Base-by-base conservation (phyloP, 495 filamentous ascomycete genomes). In the Neurospora pannonica region DNA sequence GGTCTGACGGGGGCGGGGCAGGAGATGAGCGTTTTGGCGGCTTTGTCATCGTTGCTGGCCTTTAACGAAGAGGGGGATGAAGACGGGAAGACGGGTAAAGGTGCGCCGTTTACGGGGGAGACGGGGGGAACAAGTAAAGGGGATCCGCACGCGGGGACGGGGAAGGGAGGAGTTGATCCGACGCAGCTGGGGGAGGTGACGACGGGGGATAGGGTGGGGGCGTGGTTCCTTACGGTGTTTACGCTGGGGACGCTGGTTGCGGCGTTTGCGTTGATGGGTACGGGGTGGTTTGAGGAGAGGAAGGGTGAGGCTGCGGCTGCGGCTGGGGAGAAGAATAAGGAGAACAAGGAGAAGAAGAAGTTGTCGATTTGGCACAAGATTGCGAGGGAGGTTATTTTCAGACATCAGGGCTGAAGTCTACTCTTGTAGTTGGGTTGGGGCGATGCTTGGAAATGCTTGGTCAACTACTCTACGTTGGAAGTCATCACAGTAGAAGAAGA, bases 111-210 rank as follows among this genome's bases (percentile, higher is more conserved):
- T 28, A 67, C 54, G 28, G 54, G 54, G 6, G 28, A 67, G 9
- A 85, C 78, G 1, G 90, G 90, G 9, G 90, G 90, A 43, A 91
- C 86, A 0, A 90, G 89, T 70, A 84, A 85, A 74, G 86, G 88
- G 40, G 83, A 92, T 75, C 87, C 90, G 2, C 82, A 81, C 21
- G 90, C 90, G 3, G 90, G 90, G 34, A 82, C 15, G 28, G 6
- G 28, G 54, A 67, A 67, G 83, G 6, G 76, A 76, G n/a, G 75
- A 73, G 70, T 28, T 31, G 76, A 78, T 36, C 76, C 75, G 1
- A 77, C 21, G 79, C 21, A 72, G 8, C 70, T 81, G 24, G 62
- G 78, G 2, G 78, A 79, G 11, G 85, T 91, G 71, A 88, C 84
- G 0, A 82, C 81, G 5, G 86, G 82, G 11, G 90, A 92, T 71